A percentile compares a stretch with the other conserved stretches of the same genome.
phyloP scores from a whole-genome alignment of 2,329 filamentous ascomycete species.

The Albophoma yamanashiensis region DNA sequence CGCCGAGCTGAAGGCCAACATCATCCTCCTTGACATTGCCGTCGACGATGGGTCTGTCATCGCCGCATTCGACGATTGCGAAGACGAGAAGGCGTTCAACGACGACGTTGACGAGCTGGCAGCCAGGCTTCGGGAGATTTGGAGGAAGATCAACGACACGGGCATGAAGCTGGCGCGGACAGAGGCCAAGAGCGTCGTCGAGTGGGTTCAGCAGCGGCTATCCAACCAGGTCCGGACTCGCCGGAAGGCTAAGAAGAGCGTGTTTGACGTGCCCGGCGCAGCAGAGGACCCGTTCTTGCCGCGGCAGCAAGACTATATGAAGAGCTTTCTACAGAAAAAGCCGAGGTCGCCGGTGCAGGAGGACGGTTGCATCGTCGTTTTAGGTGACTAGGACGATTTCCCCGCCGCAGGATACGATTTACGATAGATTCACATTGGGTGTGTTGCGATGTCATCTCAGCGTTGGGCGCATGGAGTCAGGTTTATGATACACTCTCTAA shows the following conservation, averaged over 20 bases:
- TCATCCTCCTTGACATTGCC: slow-evolving; percentile 62
- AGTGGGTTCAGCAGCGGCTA: slow-evolving; percentile 65
- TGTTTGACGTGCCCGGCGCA: slow-evolving; percentile 30
- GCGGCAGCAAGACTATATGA: slow-evolving; percentile 39
- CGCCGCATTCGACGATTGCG: slow-evolving; percentile 12
- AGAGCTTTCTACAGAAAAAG: slow-evolving; percentile 28
- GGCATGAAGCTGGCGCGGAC: slow-evolving; percentile 63
- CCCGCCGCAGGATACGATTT: not conserved
- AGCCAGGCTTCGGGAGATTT: slow-evolving; percentile 43
- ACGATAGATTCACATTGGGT: not conserved
- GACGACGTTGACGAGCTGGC: slow-evolving; percentile 57
- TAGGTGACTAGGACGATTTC: slow-evolving; percentile 2
- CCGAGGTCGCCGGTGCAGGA: slow-evolving; percentile 3
- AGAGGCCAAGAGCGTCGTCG: slow-evolving; percentile 66
- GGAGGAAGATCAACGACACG: slow-evolving; percentile 58
- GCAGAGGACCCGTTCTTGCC: slow-evolving; percentile 27
- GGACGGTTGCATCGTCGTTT: slow-evolving; percentile 11
- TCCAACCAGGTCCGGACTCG: slow-evolving; percentile 59
- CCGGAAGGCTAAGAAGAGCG: slow-evolving; percentile 39
- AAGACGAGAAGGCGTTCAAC: slow-evolving; percentile 49
- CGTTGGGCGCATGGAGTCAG: not conserved
- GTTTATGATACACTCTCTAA: slow-evolving; percentile 23
- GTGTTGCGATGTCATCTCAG: not conserved
- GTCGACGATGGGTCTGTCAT: slow-evolving; percentile 49
- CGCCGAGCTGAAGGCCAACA: slow-evolving; percentile 51